Evolutionary conservation across 306 rosid species (phyloP).

Genomic region (Casuarina cunninghamiana): DNA sequence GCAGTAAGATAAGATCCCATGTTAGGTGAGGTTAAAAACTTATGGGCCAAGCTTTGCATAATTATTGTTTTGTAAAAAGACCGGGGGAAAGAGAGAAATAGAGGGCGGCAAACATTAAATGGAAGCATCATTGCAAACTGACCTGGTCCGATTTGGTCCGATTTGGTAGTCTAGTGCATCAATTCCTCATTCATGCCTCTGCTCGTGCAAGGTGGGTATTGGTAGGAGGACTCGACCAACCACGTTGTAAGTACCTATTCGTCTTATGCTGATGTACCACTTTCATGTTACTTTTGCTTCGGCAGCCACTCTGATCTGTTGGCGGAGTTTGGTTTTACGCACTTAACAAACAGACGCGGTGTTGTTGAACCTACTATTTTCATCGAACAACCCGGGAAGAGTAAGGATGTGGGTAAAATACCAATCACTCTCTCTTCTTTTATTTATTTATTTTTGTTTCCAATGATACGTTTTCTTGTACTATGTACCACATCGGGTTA

Average conservation of each 20-base stretch:
- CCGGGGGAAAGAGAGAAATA: neutral
- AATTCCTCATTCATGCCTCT: neutral
- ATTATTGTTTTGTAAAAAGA: neutral
- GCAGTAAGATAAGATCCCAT: neutral
- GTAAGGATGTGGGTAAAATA: neutral
- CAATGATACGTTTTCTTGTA: too few species aligned
- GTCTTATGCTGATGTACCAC: neutral
- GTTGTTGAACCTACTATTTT: neutral
- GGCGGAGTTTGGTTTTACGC: neutral
- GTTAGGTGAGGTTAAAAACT: neutral
- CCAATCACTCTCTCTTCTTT: neutral
- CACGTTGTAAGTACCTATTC: neutral
- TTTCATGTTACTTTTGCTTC: neutral
- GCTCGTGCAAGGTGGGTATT: neutral
- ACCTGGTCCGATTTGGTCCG: neutral
- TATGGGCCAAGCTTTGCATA: neutral
- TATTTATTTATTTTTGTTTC: neutral
- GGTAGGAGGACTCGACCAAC: neutral
- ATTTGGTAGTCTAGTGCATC: neutral
- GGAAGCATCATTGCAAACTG: neutral
- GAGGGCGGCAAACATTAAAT: neutral
- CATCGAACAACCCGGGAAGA: neutral
- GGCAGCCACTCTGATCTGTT: constrained; percentile 30
- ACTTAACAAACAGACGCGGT: neutral
- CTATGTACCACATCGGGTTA: too few species aligned